Conservation (phyloP, 2,329 filamentous ascomycete species). For the Paracamarosporium sp. region DNA sequence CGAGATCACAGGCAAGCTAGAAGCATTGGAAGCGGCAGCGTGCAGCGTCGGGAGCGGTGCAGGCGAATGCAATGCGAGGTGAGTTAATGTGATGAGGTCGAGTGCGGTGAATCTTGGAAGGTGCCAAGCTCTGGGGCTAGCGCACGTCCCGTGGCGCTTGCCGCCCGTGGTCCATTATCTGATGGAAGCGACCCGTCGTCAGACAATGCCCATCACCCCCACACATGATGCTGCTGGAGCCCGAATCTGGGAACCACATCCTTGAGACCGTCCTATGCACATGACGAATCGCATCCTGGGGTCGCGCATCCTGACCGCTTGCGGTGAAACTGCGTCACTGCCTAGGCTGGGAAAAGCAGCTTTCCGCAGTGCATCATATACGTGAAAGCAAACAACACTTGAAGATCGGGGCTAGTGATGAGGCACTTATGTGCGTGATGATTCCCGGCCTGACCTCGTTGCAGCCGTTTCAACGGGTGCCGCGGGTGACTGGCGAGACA, state of each 20-base stretch:
- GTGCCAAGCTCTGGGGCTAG: conserved; percentile 26
- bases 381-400: conserved; percentile 4
- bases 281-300: background rate
- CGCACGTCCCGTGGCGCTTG: conserved; percentile 18
- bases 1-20: conserved; percentile 27
- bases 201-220: too few relatives aligned
- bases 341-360: background rate
- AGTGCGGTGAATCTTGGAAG: conserved; percentile 20
- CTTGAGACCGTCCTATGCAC: background rate
- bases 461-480: background rate
- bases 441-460: background rate
- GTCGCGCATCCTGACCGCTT: background rate
- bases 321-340: background rate
- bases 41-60: conserved; percentile 15
- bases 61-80: conserved; percentile 6
- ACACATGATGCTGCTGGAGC: too few relatives aligned
- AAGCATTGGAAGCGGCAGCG: conserved; percentile 32
- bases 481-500: background rate
- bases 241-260: background rate
- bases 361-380: background rate
- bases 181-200: background rate
- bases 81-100: conserved; percentile 19
- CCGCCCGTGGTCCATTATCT: background rate
- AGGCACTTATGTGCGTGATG: background rate
- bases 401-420: background rate